Base-by-base conservation (phyloP, 176 grass and related monocot species). In the Phragmites australis region DNA sequence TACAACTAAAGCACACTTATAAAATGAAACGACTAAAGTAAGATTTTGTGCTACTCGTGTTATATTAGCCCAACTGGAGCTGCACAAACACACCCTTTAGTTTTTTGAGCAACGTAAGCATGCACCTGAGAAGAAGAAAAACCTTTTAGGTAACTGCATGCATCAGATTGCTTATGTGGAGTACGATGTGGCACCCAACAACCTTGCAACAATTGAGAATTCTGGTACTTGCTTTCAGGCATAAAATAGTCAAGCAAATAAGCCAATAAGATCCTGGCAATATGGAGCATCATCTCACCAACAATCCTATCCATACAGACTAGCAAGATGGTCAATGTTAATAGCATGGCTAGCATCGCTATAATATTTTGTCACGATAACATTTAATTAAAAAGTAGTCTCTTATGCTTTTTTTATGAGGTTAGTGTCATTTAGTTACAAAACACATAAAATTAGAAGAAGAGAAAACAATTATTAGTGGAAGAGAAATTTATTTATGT, bases 81-180 rank as follows among this genome's bases (percentile, higher is more conserved):
- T 79, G 34, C 52, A 84, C 32, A 68, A 55, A 50, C 7, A 15
- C 23, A 39, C 26, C 27, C 63, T 81, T n/a, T n/a, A n/a, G n/a
- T n/a, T n/a, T n/a, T 76, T 68, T 6, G 34, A 23, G 44, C 82
- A 85, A 76, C 53, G 70, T 76, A 76, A 81, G 70, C 76, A 85
- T 62, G 76, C 79, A 87, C 47, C 34, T 64, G 64, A 43, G 27
- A 68, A 26, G 34, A 37, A 37, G 27, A 67, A 75, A 50, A 70
- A 17, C 15, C 6, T 43, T 30, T 67, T 17, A 17, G 80, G 44
- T 78, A 72, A 25, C 51, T 65, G 58, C 32, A 55, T 57, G 44
- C 13, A 60, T 37, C 29, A 47, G 42, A 50, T 74, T 32, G 32
- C 6, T 21, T 52, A 40, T 89, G 63, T 85, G 82, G 82, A 85